A percentile compares a stretch with the other conserved stretches of the same genome.
These are phyloP conservation scores for Globisporangium takayamanum DNA, from an alignment of 352 stramenopile genomes.

Conservation along the genomic window DNA sequence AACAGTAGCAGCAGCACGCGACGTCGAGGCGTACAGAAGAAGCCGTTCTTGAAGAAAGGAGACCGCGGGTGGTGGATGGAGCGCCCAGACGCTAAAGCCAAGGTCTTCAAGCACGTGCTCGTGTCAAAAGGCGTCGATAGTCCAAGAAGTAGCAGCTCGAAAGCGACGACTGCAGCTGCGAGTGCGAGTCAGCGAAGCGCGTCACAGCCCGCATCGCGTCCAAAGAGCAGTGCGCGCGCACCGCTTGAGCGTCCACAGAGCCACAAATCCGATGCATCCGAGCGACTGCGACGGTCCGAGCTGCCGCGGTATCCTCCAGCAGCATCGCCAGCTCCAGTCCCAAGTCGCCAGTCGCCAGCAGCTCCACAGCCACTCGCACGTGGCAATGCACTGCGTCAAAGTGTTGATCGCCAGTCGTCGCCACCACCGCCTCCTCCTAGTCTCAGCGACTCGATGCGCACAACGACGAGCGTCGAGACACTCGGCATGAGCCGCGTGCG, in stretches of 20 bases:
- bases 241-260: constrained; percentile 6
- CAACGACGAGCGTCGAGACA: constrained; percentile 40
- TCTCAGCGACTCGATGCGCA: constrained; percentile 17
- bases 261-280: not conserved
- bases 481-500: constrained; percentile 48
- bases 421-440: not conserved
- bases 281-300: not conserved
- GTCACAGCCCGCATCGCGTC: constrained; percentile 3
- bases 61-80: constrained; percentile 83
- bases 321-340: not conserved
- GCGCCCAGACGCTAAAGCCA: constrained; percentile 38
- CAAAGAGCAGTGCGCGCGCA: constrained; percentile 19
- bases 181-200: constrained; percentile 7
- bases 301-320: not conserved
- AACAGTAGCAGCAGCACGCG: not conserved
- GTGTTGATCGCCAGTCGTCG: not conserved
- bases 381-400: not conserved
- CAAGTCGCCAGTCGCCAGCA: not conserved
- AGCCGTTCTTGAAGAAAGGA: constrained; percentile 68
- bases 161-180: constrained; percentile 5
- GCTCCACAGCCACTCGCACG: not conserved
- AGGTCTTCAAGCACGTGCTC: constrained; percentile 57
- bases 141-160: constrained; percentile 4
- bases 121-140: constrained; percentile 35
- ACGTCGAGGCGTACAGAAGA: constrained; percentile 18